Evolutionary conservation across 2,329 filamentous ascomycete species (phyloP), one percentile per base, ranked within the genome.

Genomic region (Cyanodermella asteris): DNA sequence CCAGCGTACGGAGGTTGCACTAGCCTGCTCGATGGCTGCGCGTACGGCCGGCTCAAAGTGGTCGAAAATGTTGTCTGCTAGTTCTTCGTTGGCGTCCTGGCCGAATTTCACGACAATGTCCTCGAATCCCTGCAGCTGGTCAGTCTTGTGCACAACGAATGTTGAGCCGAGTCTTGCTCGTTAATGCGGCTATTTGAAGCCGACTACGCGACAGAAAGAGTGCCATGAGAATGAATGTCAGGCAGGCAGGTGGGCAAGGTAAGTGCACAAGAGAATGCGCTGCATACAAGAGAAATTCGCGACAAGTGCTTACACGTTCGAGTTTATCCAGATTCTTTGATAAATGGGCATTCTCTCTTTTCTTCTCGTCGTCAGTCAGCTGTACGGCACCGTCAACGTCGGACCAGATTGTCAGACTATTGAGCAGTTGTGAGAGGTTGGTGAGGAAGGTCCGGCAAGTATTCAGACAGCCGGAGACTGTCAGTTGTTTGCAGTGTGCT

Each of bases 401-500:
- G 1, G 51, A 44, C 59, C 60, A 64, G 2, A 67, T 33, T 6
- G 40, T 48, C 25, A 72, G 42, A 0, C 61, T 65, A 16, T 56
- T 60, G 3, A 68, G 30, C 0, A 66, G 36, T 30, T 59, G 55
- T 20, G 45, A 50, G 4, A 69, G 26, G 16, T 48, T 51, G 7
- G 56, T 59, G 3, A 72, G 43, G 30, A 68, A 68, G 2, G 39
- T 42, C 6, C 50, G 50, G 24, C 51, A 59, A 11, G 43, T 49
- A 4, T 46, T 47, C 5, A 49, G 41, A 14, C 60, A 47, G 6
- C 53, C 53, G 16, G 46, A 43, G 27, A 62, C 56, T 0, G 67
- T 71, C 3, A 72, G 44, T 20, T 57, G 57, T 30, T 55, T 59
- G 26, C 64, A 69, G 33, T 74, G 66, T 0, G 46, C 46, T 36